Percentiles rank a stretch among this genome's conserved stretches.
phyloP scores from a whole-genome alignment of 2,329 filamentous ascomycete genomes.

The Fusarium equiseti region DNA sequence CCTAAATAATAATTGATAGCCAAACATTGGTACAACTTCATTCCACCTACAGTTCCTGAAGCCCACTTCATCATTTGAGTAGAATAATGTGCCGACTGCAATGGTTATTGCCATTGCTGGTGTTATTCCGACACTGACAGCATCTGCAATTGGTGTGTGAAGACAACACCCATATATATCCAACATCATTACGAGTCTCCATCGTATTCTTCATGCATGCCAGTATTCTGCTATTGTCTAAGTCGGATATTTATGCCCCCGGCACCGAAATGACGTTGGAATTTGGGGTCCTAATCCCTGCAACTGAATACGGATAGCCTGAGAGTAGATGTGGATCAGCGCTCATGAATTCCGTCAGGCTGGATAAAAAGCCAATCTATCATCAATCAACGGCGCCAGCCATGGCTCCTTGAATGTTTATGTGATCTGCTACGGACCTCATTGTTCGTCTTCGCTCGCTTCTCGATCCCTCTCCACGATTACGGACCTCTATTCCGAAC shows the following conservation, averaged over 20 bases:
- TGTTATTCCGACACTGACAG: neutral
- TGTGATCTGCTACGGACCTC: constrained; percentile 9
- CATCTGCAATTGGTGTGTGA: neutral
- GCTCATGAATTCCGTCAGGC: constrained; percentile 37
- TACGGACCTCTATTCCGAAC: neutral
- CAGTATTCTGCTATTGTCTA: neutral
- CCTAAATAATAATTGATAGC: neutral
- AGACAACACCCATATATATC: neutral
- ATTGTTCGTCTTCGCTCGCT: constrained; percentile 33
- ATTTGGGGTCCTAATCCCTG: constrained; percentile 37
- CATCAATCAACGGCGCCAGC: constrained; percentile 29
- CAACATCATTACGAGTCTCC: constrained; percentile 4
- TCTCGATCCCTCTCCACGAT: neutral
- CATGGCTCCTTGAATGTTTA: constrained; percentile 30
- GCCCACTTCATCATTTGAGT: neutral
- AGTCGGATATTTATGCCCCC: constrained; percentile 42
- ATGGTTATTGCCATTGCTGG: neutral
- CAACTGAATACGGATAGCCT: constrained; percentile 20
- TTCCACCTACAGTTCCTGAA: neutral
- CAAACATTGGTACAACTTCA: neutral
- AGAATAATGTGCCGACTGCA: neutral
- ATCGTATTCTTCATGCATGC: constrained; percentile 10
- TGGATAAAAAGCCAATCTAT: constrained; percentile 44
- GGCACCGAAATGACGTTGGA: constrained; percentile 46
- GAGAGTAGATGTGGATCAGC: constrained; percentile 39